Conservation (phyloP, 768 basidiomycete genomes). For the Chiua virens region DNA sequence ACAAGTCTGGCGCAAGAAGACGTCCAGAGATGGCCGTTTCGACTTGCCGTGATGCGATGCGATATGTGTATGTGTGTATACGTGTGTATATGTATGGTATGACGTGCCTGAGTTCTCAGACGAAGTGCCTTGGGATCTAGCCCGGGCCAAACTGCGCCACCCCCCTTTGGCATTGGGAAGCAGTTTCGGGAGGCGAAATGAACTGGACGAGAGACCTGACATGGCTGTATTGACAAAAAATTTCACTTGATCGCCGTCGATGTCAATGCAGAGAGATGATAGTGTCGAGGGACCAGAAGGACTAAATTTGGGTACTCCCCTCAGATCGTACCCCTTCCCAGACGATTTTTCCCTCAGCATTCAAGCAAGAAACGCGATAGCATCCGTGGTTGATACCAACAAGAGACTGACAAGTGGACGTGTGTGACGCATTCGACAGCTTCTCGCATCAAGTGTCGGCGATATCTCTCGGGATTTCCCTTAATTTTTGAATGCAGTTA, state of each 20-base stretch:
- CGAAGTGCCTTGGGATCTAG: no score
- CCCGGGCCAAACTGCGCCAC: no score
- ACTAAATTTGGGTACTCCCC: no score
- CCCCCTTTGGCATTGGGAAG: no score
- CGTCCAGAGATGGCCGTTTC: conserved; percentile 9
- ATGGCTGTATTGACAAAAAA: no score
- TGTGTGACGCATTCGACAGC: no score
- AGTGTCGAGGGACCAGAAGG: conserved; percentile 9
- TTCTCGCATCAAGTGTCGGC: not conserved
- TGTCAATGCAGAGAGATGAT: no score
- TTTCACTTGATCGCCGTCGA: conserved; percentile 23
- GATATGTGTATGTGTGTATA: not conserved
- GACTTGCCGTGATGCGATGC: conserved; percentile 15
- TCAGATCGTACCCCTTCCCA: not conserved
- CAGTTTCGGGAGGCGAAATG: conserved; percentile 25
- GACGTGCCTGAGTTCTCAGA: no score
- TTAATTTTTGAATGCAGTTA: no score
- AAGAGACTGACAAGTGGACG: no score
- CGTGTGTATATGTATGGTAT: conserved; percentile 9
- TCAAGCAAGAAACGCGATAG: conserved; percentile 9
- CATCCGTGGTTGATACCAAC: not conserved
- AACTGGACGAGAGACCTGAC: not conserved
- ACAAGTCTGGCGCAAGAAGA: conserved; percentile 12
- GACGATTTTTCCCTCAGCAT: conserved; percentile 6
- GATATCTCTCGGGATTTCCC: conserved; percentile 4